Base-by-base conservation (phyloP, 73 alveolate species). In the Stentor coeruleus region DNA sequence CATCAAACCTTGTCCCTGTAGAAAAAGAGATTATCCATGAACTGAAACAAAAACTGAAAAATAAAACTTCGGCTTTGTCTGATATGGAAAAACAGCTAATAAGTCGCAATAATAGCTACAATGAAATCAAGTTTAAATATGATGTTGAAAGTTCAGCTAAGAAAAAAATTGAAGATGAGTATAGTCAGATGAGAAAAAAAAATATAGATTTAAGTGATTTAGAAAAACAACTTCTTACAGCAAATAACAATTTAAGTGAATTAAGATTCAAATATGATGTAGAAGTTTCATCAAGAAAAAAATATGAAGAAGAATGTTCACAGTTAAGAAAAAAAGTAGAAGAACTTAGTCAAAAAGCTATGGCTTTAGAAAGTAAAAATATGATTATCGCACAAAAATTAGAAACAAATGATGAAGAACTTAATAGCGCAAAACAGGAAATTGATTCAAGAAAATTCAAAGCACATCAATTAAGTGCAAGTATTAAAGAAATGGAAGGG, bases 381-480 rank as follows among this genome's bases (percentile, higher is more conserved):
- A 26, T 20, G 37, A 26, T 66, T 26, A 14, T 66, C 11, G 26
- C n/a, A 1, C n/a, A 20, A 33, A 66, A 31, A 33, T 20, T 26
- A 1, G 79, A 66, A 26, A 31, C 20, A 26, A 14, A 28, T 1
- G 79, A 66, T 28, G 33, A 20, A 0, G 37, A 66, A 20, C 33
- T 20, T 1, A 20, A 20, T 66, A 15, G 49, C 1, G 79, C 79
- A 1, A 0, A 15, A 0, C 79, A 66, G 33, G 79, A 66, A 66
- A 40, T 31, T 28, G 79, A 66, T 11, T 20, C 79, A 37, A 66
- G 79, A 40, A 66, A 66, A 66, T 20, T 26, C 40, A 66, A 66
- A 33, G 14, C n/a, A 20, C n/a, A 66, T 28, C n/a, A 31, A 26
- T 40, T 66, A 20, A 66, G 79, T 20, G 14, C n/a, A 1, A 66